Percentiles rank a stretch among this genome's conserved stretches.
Conservation (phyloP, 1,139 yeast genomes). For the Nakaseomyces delphensis region DNA sequence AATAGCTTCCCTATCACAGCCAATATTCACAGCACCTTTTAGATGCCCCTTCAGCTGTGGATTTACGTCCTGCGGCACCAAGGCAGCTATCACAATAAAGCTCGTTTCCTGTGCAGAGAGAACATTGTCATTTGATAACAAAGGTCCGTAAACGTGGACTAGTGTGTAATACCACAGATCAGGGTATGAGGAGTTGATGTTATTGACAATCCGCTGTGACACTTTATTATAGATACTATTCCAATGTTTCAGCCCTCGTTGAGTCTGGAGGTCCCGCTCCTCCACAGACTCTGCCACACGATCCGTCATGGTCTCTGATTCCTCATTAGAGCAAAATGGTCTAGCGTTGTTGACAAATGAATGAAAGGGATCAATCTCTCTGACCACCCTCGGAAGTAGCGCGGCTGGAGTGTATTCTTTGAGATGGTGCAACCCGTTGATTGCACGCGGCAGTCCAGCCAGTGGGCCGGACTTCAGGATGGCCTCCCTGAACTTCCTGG, state of each 20-base stretch:
- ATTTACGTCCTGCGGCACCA: constrained; percentile 90
- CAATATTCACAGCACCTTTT: constrained; percentile 74
- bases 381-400: constrained; percentile 27
- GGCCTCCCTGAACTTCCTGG: constrained; percentile 62
- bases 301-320: constrained; percentile 10
- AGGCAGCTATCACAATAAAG: constrained; percentile 64
- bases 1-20: constrained; percentile 60
- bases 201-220: constrained; percentile 54
- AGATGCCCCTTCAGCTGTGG: constrained; percentile 89
- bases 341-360: constrained; percentile 18
- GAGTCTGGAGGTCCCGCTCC: constrained; percentile 9
- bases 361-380: constrained; percentile 19
- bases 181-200: constrained; percentile 68
- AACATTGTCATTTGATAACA: constrained; percentile 59
- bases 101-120: constrained; percentile 66
- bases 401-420: constrained; percentile 54
- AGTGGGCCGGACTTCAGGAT: constrained; percentile 66
- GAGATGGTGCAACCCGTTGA: constrained; percentile 62
- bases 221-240: constrained; percentile 68
- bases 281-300: constrained; percentile 9
- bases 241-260: constrained; percentile 47
- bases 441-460: constrained; percentile 74
- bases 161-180: constrained; percentile 72
- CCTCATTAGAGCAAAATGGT: constrained; percentile 9
- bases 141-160: constrained; percentile 68